Percentiles rank a stretch among this genome's conserved stretches.
Conservation (phyloP, 495 filamentous ascomycete species). For the Astrocystis sublimbata region DNA sequence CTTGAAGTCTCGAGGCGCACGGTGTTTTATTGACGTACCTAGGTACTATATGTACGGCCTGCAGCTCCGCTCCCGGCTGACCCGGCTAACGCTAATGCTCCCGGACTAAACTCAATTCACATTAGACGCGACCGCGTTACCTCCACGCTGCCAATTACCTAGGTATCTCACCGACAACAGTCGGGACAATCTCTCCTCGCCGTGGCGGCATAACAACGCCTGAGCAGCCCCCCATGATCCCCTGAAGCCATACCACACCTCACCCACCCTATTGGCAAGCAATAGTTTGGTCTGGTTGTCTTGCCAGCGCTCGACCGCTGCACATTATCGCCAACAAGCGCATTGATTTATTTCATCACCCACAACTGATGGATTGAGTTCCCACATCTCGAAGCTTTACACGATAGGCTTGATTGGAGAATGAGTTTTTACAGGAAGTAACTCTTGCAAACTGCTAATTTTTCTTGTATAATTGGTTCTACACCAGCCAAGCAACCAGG, state of each 20-base stretch:
- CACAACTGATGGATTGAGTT: too few relatives aligned
- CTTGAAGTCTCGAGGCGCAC: background rate
- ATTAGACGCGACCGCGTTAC: background rate
- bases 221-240: background rate
- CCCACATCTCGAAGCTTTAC: background rate
- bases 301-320: conserved; percentile 3
- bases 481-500: background rate
- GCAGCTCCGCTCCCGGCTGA: conserved; percentile 3
- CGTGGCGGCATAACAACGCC: background rate
- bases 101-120: conserved; percentile 1
- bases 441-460: background rate
- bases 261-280: background rate
- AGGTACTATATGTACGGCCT: too few relatives aligned
- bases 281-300: background rate
- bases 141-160: background rate
- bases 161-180: background rate
- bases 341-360: too few relatives aligned
- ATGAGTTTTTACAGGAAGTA: background rate
- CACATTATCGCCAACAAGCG: background rate
- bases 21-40: too few relatives aligned
- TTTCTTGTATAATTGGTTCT: background rate
- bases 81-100: conserved; percentile 8
- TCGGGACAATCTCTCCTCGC: background rate
- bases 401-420: background rate
- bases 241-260: background rate